A percentile compares a stretch with the other conserved stretches of the same genome.
These are phyloP conservation scores for Wallacemonas rigidus DNA, from an alignment of 208 protist species.

Conservation along the genomic window DNA sequence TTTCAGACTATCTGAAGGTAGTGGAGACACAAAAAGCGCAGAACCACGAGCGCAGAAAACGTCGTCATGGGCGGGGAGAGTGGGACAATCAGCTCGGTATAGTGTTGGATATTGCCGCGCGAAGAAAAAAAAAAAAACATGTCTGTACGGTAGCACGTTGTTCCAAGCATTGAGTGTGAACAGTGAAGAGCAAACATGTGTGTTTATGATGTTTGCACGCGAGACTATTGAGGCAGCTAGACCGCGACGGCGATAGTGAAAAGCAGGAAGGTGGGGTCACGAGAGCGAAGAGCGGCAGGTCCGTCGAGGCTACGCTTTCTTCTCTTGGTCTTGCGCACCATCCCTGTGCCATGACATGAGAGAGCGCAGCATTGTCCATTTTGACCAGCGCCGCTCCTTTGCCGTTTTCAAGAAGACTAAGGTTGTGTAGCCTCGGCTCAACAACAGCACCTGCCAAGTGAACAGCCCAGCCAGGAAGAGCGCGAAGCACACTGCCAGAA, in stretches of 20 bases:
- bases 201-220: no score
- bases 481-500: constrained; percentile 41
- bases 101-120: background rate
- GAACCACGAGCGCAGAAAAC: no score
- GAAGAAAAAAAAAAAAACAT: background rate
- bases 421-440: constrained; percentile 34
- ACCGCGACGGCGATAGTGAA: no score
- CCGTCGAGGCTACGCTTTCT: background rate
- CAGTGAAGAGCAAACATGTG: no score
- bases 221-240: no score
- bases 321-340: background rate
- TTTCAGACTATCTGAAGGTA: no score
- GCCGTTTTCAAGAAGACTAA: constrained; percentile 29
- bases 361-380: background rate
- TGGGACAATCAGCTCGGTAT: no score
- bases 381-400: background rate
- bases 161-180: no score
- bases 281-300: background rate
- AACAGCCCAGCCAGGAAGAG: constrained; percentile 30
- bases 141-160: no score
- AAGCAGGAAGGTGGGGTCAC: no score
- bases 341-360: background rate
- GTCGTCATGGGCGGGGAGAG: no score
- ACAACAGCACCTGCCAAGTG: constrained; percentile 35
- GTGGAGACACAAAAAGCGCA: no score